Base-by-base conservation (phyloP, 2,329 filamentous ascomycete genomes). In the Coniochaeta prunicola region DNA sequence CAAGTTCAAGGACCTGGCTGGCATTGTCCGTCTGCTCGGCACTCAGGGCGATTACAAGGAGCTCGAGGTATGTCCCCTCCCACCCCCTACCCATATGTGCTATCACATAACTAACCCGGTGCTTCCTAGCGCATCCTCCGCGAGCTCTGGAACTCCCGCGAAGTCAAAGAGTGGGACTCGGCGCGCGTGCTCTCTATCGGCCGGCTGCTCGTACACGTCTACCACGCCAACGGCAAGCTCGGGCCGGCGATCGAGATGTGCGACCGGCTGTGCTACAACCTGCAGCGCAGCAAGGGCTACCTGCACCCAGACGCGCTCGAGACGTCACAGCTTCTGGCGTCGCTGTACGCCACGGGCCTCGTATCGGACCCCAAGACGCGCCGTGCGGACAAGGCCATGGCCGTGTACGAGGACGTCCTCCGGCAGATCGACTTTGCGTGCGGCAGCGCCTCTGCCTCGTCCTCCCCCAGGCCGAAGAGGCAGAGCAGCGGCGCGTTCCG, bases 21-120 rank as follows among this genome's bases (percentile, higher is more conserved):
- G 74, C 8, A 69, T 81, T 1, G 71, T 79, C 30, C 72, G 72
- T 10, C 68, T 82, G 3, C 71, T 82, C 1, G 79, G 78, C 31
- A 73, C 76, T 26, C 77, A 80, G 59, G 65, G 71, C 59, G 77
- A 80, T 64, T 78, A 73, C 60, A 66, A 68, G 21, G 76, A 79
- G 56, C 73, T 80, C 12, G 77, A 80, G 62, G 64, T 68, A 65
- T 57, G 58, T 36, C 24, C 30, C 24, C 21, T 7, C 12, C 2
- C 21, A 62, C 56, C 33, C 45, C 24, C 19, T 31, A 9, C 15
- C 15, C 31, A 19, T 26, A 13, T 28, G 13, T n/a, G 4, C 21
- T 19, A 12, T 15, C 56, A 9, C 15, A 30, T 30, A n/a, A 19
- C 59, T 63, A 36, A 65, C 58, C 21, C 33, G 7, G 6, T 7